Conservation (phyloP, 2,329 filamentous ascomycete genomes). For the Colletotrichum gloeosporioides region DNA sequence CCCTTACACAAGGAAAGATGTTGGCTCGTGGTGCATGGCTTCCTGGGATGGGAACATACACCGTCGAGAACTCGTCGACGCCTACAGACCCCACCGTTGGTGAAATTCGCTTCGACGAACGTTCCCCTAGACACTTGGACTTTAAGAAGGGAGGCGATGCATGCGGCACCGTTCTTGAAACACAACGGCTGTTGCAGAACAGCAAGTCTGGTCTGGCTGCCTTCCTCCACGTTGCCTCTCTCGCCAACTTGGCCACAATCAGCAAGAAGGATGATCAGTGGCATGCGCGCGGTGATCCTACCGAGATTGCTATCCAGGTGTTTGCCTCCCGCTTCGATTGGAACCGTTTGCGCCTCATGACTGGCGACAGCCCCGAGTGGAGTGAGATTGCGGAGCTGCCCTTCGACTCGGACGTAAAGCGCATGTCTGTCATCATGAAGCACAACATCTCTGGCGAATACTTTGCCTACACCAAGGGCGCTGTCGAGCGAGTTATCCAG, state of each 20-base stretch:
- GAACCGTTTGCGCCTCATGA: slow-evolving; percentile 52
- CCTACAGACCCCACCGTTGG: slow-evolving; percentile 55
- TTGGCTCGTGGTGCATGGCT: slow-evolving; percentile 16
- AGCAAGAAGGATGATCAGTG: slow-evolving; percentile 52
- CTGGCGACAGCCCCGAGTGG: slow-evolving; percentile 46
- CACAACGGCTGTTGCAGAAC: slow-evolving; percentile 32
- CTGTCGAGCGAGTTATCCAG: slow-evolving; percentile 71
- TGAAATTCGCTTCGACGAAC: slow-evolving; percentile 38
- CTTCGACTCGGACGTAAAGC: slow-evolving; percentile 22
- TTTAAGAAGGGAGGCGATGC: slow-evolving; percentile 6
- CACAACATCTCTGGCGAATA: slow-evolving; percentile 29
- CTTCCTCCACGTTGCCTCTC: slow-evolving; percentile 60
- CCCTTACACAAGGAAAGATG: slow-evolving; percentile 22
- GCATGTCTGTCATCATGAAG: slow-evolving; percentile 21
- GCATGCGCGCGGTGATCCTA: slow-evolving; percentile 65
- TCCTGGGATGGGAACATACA: slow-evolving; percentile 22
- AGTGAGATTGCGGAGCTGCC: slow-evolving; percentile 55
- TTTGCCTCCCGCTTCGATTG: slow-evolving; percentile 67
- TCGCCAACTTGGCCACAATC: slow-evolving; percentile 64
- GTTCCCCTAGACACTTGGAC: background rate
- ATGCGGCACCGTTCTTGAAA: background rate
- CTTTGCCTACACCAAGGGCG: slow-evolving; percentile 62
- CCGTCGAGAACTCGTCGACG: slow-evolving; percentile 39
- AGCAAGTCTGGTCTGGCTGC: slow-evolving; percentile 40
- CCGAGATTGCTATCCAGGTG: slow-evolving; percentile 72